Conservation (phyloP, 768 basidiomycete species). For the Boletus subcaerulescens region DNA sequence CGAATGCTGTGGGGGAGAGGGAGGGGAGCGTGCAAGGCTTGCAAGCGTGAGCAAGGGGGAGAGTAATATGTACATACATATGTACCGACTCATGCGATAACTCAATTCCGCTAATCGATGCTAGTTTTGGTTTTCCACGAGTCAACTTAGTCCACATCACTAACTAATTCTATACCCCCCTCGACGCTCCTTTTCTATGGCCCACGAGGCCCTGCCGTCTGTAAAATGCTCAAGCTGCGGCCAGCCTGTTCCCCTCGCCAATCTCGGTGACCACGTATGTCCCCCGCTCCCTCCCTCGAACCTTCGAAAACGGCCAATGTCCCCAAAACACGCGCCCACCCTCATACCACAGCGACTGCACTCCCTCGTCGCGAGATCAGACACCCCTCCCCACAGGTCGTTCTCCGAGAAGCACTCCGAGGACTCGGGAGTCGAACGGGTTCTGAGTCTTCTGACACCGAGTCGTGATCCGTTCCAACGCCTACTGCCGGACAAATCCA, state of each 20-base stretch:
- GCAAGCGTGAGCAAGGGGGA: neutral
- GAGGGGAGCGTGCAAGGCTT: neutral
- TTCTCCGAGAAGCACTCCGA: constrained; percentile 7
- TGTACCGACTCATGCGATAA: neutral
- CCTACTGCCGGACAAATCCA: constrained; percentile 23
- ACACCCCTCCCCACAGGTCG: constrained; percentile 5
- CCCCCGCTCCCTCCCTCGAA: constrained; percentile 35
- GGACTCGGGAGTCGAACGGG: neutral
- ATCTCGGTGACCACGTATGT: constrained; percentile 81
- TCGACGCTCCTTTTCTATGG: constrained; percentile 26
- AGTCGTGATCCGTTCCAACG: constrained; percentile 29
- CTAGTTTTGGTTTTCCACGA: neutral
- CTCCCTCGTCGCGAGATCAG: constrained; percentile 37
- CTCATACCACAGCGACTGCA: constrained; percentile 53
- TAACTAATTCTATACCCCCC: constrained; percentile 27
- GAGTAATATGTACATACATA: constrained; percentile 17
- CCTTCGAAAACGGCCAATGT: constrained; percentile 33
- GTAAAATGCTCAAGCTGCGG: constrained; percentile 85
- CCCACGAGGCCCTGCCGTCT: constrained; percentile 62
- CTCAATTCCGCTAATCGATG: constrained; percentile 9
- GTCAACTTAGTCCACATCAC: constrained; percentile 6
- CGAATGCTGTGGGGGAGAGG: constrained; percentile 6
- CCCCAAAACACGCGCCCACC: constrained; percentile 40
- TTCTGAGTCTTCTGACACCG: neutral
- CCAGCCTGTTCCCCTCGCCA: constrained; percentile 63